Conservation (phyloP, 148 eudicot species). For the Arbutus unedo region DNA sequence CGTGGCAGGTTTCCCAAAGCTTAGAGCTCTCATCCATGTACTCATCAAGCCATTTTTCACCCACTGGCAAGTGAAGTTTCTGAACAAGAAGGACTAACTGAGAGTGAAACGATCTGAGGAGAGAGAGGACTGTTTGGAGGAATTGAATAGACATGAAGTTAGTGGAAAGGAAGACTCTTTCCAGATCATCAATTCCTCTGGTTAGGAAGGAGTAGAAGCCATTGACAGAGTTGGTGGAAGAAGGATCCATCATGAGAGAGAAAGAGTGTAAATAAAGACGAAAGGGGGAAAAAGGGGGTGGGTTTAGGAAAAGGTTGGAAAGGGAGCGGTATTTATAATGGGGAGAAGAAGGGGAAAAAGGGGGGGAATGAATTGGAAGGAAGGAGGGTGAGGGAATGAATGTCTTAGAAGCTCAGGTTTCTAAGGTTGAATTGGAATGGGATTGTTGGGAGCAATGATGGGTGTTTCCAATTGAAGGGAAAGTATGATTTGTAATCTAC, state of each 20-base stretch:
- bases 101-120: constrained; percentile 57
- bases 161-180: constrained; percentile 48
- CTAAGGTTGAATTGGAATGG: constrained; percentile 59
- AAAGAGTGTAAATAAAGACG: background rate
- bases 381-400: constrained; percentile 20
- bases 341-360: constrained; percentile 10
- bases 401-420: constrained; percentile 82
- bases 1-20: constrained; percentile 67
- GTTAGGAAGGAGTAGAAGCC: constrained; percentile 64
- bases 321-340: constrained; percentile 32
- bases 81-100: constrained; percentile 57
- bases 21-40: constrained; percentile 76
- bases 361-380: background rate
- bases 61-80: constrained; percentile 62
- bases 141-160: constrained; percentile 71
- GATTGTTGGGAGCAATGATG: constrained; percentile 99
- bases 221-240: constrained; percentile 54
- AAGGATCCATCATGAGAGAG: constrained; percentile 40
- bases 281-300: constrained; percentile 1
- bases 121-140: constrained; percentile 53
- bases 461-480: constrained; percentile 91
- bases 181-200: constrained; percentile 67
- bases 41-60: constrained; percentile 76
- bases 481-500: constrained; percentile 88
- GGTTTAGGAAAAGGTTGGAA: constrained; percentile 13